Conservation (phyloP, 345 rosid genomes). For the Linum usitatissimum region DNA sequence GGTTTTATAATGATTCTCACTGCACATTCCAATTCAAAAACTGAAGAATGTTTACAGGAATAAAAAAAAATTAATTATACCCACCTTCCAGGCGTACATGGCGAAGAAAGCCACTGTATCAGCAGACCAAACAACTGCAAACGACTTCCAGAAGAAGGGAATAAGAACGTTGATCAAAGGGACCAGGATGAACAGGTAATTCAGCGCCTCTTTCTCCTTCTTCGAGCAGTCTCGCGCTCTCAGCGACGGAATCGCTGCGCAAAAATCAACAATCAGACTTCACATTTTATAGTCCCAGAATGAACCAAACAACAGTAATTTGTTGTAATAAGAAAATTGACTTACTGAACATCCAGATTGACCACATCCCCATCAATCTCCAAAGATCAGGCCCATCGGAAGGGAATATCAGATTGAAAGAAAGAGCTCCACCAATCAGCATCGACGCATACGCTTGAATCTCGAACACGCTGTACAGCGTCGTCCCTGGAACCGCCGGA, state of each 20-base stretch:
- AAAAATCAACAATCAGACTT: background rate
- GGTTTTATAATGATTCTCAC: background rate
- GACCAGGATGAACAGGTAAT: conserved; percentile 74
- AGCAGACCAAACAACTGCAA: conserved; percentile 89
- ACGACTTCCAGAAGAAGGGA: conserved; percentile 86
- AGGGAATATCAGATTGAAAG: conserved; percentile 82
- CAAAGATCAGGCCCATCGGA: conserved; percentile 82
- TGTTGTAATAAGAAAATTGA: conserved; percentile 2
- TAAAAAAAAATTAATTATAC: background rate
- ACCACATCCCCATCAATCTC: conserved; percentile 99
- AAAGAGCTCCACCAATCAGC: conserved; percentile 72
- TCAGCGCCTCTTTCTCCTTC: conserved; percentile 90
- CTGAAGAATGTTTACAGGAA: conserved; percentile 6
- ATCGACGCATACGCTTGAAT: conserved; percentile 73
- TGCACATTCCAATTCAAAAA: background rate
- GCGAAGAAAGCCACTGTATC: conserved; percentile 72
- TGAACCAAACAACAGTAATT: background rate
- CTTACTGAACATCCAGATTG: conserved; percentile 99
- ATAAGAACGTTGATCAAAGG: conserved; percentile 73
- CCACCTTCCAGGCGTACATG: conserved; percentile 98
- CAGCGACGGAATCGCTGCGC: conserved; percentile 84
- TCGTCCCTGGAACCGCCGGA: conserved; percentile 82
- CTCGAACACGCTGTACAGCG: conserved; percentile 80
- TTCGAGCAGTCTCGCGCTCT: conserved; percentile 87
- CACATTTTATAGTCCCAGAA: background rate